These are phyloP conservation scores for Lactifluus subvellereus DNA, from an alignment of 768 basidiomycete species.

Conservation along the genomic window DNA sequence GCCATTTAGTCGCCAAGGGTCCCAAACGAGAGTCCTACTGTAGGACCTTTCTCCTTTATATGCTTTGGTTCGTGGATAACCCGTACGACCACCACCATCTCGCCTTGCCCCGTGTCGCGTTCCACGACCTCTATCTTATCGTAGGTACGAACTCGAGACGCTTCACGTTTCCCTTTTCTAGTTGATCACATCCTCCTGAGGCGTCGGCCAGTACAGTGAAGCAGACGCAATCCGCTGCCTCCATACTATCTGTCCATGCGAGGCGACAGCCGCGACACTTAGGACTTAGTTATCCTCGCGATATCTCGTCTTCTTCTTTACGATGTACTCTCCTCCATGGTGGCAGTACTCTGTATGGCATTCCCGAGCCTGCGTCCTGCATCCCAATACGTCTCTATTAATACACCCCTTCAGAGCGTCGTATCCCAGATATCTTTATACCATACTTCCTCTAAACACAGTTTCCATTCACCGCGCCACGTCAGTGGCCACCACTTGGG, in stretches of 20 bases:
- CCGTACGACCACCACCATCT: too few relatives aligned
- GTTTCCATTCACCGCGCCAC: too few relatives aligned
- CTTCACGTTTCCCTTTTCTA: background rate
- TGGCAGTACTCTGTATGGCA: too few relatives aligned
- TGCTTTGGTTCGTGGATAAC: too few relatives aligned
- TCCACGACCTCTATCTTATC: background rate
- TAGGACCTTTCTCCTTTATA: too few relatives aligned
- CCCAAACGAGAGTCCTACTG: too few relatives aligned
- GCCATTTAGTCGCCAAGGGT: too few relatives aligned
- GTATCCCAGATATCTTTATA: background rate
- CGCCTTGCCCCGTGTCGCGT: background rate
- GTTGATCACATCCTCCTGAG: background rate
- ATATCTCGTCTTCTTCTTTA: background rate
- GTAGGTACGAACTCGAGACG: background rate
- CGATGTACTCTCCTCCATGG: too few relatives aligned
- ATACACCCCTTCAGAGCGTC: background rate
- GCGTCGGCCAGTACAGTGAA: background rate
- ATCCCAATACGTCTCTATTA: background rate
- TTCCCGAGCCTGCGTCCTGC: too few relatives aligned
- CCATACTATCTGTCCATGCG: too few relatives aligned
- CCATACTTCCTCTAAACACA: too few relatives aligned
- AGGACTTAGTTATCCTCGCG: background rate
- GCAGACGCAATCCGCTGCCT: background rate
- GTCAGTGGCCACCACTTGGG: background rate
- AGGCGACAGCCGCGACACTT: too few relatives aligned